A percentile compares a stretch with the other conserved stretches of the same genome.
phyloP scores from a whole-genome alignment of 345 rosid species.

The Arabis alpina region DNA sequence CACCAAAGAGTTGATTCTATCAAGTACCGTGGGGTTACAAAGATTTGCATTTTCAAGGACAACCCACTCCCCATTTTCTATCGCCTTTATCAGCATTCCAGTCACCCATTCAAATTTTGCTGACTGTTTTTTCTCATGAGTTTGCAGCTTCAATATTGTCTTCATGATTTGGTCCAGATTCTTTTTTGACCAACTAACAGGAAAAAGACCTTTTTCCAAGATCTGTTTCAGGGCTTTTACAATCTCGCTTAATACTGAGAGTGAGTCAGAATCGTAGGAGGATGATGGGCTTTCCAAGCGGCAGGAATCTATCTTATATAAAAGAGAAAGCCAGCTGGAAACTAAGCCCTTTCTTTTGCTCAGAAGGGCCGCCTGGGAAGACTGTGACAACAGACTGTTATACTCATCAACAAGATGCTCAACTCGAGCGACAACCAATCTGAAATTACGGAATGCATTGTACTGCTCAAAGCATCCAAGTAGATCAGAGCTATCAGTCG shows the following conservation, averaged over 20 bases:
- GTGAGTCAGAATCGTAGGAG: slow-evolving; percentile 47
- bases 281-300: slow-evolving; percentile 48
- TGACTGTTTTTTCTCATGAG: slow-evolving; percentile 51
- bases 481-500: slow-evolving; percentile 91
- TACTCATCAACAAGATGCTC: slow-evolving; percentile 67
- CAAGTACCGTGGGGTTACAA: slow-evolving; percentile 98
- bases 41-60: slow-evolving; percentile 92
- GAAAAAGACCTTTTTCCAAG: slow-evolving; percentile 43
- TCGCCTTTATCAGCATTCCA: slow-evolving; percentile 79
- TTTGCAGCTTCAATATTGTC: slow-evolving; percentile 62
- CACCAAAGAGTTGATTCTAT: slow-evolving; percentile 94
- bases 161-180: slow-evolving; percentile 56
- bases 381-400: slow-evolving; percentile 57
- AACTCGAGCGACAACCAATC: slow-evolving; percentile 62
- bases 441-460: slow-evolving; percentile 73
- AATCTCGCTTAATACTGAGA: slow-evolving; percentile 56
- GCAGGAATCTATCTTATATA: slow-evolving; percentile 50
- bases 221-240: slow-evolving; percentile 54
- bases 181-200: slow-evolving; percentile 56
- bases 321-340: slow-evolving; percentile 69
- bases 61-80: slow-evolving; percentile 97
- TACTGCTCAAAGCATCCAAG: slow-evolving; percentile 98
- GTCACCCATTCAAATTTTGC: slow-evolving; percentile 96
- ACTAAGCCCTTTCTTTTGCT: slow-evolving; percentile 30
- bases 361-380: slow-evolving; percentile 47